phyloP scores from a whole-genome alignment of 129 eudicot genomes.

The Flaveria brownii region DNA sequence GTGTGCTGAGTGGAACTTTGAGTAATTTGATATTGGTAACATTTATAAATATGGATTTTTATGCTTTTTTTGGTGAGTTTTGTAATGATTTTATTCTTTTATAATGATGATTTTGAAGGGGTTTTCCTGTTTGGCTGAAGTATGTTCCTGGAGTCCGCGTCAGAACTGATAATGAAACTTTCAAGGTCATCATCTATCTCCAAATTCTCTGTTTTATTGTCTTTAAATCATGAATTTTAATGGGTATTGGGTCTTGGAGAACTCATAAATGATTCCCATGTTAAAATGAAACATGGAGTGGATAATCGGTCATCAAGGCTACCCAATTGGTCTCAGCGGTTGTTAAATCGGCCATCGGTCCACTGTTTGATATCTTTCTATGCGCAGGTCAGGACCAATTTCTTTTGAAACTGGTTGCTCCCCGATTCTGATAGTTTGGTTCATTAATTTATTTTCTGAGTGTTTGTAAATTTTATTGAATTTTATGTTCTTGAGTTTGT shows the following conservation, averaged over 20 bases:
- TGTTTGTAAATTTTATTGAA: too few relatives aligned
- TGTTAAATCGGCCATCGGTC: too few relatives aligned
- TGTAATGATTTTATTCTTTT: neutral
- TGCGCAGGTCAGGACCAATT: too few relatives aligned
- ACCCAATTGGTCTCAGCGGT: too few relatives aligned
- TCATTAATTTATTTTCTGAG: too few relatives aligned
- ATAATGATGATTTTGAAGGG: constrained; percentile 44
- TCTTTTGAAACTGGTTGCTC: too few relatives aligned
- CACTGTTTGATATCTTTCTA: too few relatives aligned
- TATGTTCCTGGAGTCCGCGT: constrained; percentile 92
- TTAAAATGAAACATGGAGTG: too few relatives aligned
- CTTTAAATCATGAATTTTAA: neutral
- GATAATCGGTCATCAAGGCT: too few relatives aligned
- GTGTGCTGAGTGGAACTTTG: constrained; percentile 98
- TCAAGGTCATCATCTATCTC: constrained; percentile 52
- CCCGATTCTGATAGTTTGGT: too few relatives aligned
- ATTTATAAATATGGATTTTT: neutral
- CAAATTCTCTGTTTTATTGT: constrained; percentile 4
- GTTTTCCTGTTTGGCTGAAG: constrained; percentile 96
- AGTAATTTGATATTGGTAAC: constrained; percentile 37
- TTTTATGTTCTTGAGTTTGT: too few relatives aligned
- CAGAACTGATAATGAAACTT: constrained; percentile 90
- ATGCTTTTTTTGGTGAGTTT: neutral
- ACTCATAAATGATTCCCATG: neutral
- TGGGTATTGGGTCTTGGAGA: too few relatives aligned